phyloP scores from a whole-genome alignment of 2,329 filamentous ascomycete genomes.

The Apiospora kogelbergensis region DNA sequence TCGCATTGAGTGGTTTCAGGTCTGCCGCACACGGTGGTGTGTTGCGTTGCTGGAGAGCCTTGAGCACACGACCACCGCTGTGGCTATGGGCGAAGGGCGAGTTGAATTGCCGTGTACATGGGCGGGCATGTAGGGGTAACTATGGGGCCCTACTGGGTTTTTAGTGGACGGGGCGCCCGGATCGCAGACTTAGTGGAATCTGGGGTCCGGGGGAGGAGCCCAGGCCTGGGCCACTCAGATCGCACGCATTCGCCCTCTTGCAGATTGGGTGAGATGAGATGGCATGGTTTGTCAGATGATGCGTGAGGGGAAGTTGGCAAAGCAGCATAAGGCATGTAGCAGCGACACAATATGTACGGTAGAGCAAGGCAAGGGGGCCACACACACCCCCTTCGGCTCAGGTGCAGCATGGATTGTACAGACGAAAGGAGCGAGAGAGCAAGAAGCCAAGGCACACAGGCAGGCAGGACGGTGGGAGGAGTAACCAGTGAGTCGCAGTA shows the following conservation, averaged over 20 bases:
- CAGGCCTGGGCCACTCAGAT: neutral
- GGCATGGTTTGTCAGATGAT: neutral
- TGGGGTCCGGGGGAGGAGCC: neutral
- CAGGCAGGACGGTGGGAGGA: neutral
- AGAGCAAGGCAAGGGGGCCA: neutral
- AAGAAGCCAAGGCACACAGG: neutral
- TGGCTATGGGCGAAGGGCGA: neutral
- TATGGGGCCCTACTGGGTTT: too few relatives aligned
- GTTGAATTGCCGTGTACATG: neutral
- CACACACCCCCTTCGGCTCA: neutral
- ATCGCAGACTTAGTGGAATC: constrained; percentile 5
- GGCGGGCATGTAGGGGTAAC: too few relatives aligned
- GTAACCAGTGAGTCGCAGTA: neutral
- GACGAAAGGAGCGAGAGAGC: neutral
- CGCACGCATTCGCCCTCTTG: neutral
- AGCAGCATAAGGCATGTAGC: neutral
- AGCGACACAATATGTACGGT: too few relatives aligned
- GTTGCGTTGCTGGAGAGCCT: neutral
- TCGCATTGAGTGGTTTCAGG: too few relatives aligned
- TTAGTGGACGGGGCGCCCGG: neutral
- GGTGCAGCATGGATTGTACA: neutral
- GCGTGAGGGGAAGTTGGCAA: neutral
- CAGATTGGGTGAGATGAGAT: neutral
- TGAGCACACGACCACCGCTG: neutral
- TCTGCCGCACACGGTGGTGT: neutral